phyloP scores from a whole-genome alignment of 768 basidiomycete species.

The Tulasnella calospora region DNA sequence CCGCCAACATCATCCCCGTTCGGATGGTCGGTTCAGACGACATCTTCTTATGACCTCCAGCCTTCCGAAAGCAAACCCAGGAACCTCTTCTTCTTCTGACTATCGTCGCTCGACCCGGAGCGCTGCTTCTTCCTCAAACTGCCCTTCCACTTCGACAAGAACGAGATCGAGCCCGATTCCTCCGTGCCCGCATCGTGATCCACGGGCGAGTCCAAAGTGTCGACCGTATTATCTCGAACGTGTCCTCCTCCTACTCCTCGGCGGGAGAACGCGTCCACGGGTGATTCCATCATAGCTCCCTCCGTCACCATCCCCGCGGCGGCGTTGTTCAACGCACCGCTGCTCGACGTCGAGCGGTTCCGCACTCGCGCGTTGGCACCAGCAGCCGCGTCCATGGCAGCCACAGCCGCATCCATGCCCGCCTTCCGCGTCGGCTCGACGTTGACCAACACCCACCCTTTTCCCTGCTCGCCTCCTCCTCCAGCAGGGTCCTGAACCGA shows the following conservation, averaged over 20 bases:
- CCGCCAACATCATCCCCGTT: too few relatives aligned
- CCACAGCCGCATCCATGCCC: neutral
- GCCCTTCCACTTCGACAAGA: neutral
- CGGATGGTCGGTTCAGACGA: too few relatives aligned
- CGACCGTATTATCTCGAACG: too few relatives aligned
- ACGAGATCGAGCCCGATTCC: neutral
- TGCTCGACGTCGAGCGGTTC: neutral
- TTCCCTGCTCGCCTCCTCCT: neutral
- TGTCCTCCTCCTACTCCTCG: neutral
- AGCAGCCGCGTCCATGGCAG: neutral
- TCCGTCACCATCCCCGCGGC: neutral
- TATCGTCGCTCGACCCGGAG: neutral
- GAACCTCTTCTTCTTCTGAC: too few relatives aligned
- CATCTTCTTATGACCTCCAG: too few relatives aligned
- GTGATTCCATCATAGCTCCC: too few relatives aligned
- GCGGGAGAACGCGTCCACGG: too few relatives aligned
- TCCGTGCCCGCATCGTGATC: neutral
- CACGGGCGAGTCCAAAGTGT: too few relatives aligned
- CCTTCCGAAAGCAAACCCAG: too few relatives aligned
- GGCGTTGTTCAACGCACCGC: neutral
- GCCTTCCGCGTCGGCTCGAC: slow-evolving; percentile 13
- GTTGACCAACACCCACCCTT: slow-evolving; percentile 25
- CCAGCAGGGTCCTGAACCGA: neutral
- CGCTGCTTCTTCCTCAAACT: neutral
- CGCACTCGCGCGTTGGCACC: neutral